Evolutionary conservation across 2,329 filamentous ascomycete genomes (phyloP).

Genomic region (Ophiostoma montium): DNA sequence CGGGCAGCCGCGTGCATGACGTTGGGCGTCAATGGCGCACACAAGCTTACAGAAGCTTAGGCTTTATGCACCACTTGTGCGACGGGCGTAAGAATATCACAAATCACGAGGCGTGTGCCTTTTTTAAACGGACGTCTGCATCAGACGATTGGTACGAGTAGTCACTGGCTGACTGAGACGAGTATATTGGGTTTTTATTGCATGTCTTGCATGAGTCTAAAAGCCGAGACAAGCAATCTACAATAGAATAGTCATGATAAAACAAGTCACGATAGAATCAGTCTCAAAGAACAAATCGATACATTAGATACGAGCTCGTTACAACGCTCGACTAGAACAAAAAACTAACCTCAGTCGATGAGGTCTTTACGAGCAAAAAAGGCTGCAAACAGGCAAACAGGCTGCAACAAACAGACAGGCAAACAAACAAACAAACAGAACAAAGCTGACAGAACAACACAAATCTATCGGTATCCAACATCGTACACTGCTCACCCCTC

Average conservation of each 20-base stretch:
- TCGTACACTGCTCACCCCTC: constrained; percentile 1
- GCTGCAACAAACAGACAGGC: not conserved
- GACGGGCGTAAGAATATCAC: no score
- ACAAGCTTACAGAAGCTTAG: no score
- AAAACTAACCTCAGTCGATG: not conserved
- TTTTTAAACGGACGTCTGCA: no score
- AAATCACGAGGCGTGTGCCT: no score
- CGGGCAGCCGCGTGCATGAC: not conserved
- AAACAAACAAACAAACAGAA: not conserved
- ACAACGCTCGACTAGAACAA: not conserved
- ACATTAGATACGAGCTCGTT: not conserved
- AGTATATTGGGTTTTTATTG: no score
- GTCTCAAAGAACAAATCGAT: not conserved
- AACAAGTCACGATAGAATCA: no score
- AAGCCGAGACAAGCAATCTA: no score
- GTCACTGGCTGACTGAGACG: no score
- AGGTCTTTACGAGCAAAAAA: not conserved
- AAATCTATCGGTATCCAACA: constrained; percentile 1
- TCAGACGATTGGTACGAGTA: no score
- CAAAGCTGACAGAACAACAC: not conserved
- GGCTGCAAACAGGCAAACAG: not conserved
- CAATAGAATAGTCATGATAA: no score
- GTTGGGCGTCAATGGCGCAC: not conserved
- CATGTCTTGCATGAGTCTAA: no score
- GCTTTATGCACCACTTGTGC: no score